Base-by-base conservation (phyloP, 2,329 filamentous ascomycete species). In the Xylaria arbuscula region DNA sequence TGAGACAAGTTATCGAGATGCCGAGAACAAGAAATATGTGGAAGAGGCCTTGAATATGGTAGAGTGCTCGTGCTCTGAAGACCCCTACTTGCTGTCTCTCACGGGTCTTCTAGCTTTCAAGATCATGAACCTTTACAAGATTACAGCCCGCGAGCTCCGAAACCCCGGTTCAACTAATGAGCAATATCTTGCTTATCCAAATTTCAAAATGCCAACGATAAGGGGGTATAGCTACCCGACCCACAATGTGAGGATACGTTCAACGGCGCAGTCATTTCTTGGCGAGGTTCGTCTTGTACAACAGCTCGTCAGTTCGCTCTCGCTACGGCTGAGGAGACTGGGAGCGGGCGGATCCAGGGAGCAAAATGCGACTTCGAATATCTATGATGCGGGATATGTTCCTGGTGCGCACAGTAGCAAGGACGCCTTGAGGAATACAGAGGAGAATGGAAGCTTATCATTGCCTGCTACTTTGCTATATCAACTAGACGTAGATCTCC, bases 41-140 rank as follows among this genome's bases (percentile, higher is more conserved):
- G 51, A 54, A 34, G 28, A 54, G 10, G 19, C 36, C 7, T 10
- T 34, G 2, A 36, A 9, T 11, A 36, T 54, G 28, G 51, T 54
- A 36, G 28, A 54, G 28, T 54, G 51, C 17, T 36, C 51, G 8
- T 54, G 51, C 51, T 34, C 51, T 15, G 28, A 36, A 13, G 51
- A 54, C 32, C 28, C 51, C 9, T 19, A 54, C 19, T 10, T 36
- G 17, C 51, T 54, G 15, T 54, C 51, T 19, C 28, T 54, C 28
- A 54, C n/a, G 17, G 36, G 51, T 9, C 51, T 54, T 9, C 15
- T 54, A 2, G 51, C 51, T 5, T 54, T 54, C 51, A 54, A 54
- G 51, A 36, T 54, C 6, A 54, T 54, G 51, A 28, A 28, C 5
- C 7, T 19, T 36, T 54, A 34, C 9, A 54, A 19, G 51, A 54